These are phyloP conservation scores for Metschnikowia colocasiae DNA, from an alignment of 805 yeast genomes.

Conservation along the genomic window DNA sequence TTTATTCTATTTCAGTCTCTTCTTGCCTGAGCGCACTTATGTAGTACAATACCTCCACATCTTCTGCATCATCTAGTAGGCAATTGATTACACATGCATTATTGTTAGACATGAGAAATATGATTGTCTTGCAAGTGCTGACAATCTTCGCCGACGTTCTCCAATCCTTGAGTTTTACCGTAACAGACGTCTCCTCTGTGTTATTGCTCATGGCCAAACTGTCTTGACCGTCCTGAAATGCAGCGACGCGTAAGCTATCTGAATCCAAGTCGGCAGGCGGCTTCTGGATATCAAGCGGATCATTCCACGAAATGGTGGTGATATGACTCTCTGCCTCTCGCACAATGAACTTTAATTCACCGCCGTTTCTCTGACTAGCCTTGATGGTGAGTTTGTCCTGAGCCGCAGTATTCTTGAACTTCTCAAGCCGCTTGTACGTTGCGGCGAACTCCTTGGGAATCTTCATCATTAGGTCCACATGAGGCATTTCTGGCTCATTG, in stretches of 20 bases:
- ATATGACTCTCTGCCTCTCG: constrained; percentile 52
- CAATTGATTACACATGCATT: constrained; percentile 66
- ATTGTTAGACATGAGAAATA: constrained; percentile 53
- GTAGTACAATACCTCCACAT: constrained; percentile 63
- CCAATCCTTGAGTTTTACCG: constrained; percentile 64
- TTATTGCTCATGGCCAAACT: constrained; percentile 15
- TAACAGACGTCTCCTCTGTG: constrained; percentile 40
- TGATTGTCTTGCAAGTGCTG: constrained; percentile 57
- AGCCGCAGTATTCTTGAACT: constrained; percentile 47
- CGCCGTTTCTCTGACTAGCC: constrained; percentile 44
- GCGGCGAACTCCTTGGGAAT: constrained; percentile 46
- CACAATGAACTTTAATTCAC: constrained; percentile 49
- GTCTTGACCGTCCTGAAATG: constrained; percentile 10
- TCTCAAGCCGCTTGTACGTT: constrained; percentile 59
- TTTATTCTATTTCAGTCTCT: constrained; percentile 1
- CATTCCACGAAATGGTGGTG: constrained; percentile 60
- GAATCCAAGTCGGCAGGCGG: constrained; percentile 23
- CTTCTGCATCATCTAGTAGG: constrained; percentile 58
- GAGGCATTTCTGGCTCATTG: constrained; percentile 58
- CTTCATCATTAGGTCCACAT: constrained; percentile 55
- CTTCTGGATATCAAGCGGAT: constrained; percentile 43
- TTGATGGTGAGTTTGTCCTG: constrained; percentile 46
- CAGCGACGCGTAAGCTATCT: constrained; percentile 22
- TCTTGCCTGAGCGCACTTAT: constrained; percentile 34
- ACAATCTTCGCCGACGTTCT: constrained; percentile 58